Evolutionary conservation across 2,329 filamentous ascomycete genomes (phyloP).

Genomic region (Phaeophleospora eucalypticola): DNA sequence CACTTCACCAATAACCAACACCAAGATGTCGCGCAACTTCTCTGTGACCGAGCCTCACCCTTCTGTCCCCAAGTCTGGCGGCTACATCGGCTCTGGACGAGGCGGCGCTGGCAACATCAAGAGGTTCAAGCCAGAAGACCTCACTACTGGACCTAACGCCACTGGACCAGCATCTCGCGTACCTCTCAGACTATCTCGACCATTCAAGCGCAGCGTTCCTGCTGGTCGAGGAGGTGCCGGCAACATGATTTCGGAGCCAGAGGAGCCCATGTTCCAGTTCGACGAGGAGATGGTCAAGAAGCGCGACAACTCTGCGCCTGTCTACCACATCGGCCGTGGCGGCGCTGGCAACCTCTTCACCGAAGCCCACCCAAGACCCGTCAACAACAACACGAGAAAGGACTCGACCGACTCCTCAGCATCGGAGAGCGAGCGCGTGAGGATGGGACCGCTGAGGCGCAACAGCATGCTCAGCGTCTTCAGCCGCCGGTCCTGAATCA

Average conservation of each 20-base stretch:
- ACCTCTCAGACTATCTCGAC: slow-evolving; percentile 42
- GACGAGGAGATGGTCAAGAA: slow-evolving; percentile 61
- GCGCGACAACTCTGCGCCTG: slow-evolving; percentile 48
- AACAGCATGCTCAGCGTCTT: slow-evolving; percentile 19
- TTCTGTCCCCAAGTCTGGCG: slow-evolving; percentile 44
- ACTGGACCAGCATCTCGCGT: slow-evolving; percentile 47
- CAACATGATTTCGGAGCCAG: slow-evolving; percentile 49
- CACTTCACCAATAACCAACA: slow-evolving; percentile 5
- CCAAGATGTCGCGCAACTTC: slow-evolving; percentile 41
- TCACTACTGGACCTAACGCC: slow-evolving; percentile 46
- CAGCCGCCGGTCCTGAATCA: slow-evolving; percentile 12
- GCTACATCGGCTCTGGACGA: slow-evolving; percentile 51
- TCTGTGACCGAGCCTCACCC: slow-evolving; percentile 60
- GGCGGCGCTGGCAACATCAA: slow-evolving; percentile 58
- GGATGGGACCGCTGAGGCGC: slow-evolving; percentile 6
- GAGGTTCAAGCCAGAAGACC: slow-evolving; percentile 51
- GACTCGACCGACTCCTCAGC: slow-evolving; percentile 15
- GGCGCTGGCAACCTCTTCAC: slow-evolving; percentile 54
- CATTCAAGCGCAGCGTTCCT: slow-evolving; percentile 52
- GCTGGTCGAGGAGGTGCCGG: slow-evolving; percentile 57
- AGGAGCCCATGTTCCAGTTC: slow-evolving; percentile 63
- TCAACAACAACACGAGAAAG: slow-evolving; percentile 7
- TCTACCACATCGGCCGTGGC: slow-evolving; percentile 61
- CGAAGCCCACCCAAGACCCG: slow-evolving; percentile 25
- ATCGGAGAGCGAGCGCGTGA: slow-evolving; percentile 24